A percentile compares a stretch with the other conserved stretches of the same genome.
These are phyloP conservation scores for Aristolochia californica DNA, from an alignment of 164 flowering plant genomes.

Conservation along the genomic window DNA sequence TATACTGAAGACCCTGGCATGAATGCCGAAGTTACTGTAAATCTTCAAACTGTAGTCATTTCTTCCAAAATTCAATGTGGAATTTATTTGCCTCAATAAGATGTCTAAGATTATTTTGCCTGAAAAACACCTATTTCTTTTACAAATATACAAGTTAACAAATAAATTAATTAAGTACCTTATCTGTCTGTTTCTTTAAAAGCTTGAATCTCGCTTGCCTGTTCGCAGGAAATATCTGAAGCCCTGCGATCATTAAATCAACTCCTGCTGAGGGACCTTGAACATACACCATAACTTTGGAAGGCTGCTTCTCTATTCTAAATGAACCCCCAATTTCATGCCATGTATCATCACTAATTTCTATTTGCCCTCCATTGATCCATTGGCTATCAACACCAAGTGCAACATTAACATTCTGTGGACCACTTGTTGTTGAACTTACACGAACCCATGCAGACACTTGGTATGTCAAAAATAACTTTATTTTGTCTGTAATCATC, in stretches of 20 bases:
- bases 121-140: too few relatives aligned
- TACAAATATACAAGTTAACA: too few relatives aligned
- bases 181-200: slow-evolving; percentile 52
- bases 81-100: too few relatives aligned
- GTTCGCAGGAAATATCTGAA: slow-evolving; percentile 81
- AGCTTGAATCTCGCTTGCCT: slow-evolving; percentile 55
- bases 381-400: slow-evolving; percentile 78
- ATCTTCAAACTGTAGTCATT: too few relatives aligned
- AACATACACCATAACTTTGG: slow-evolving; percentile 73
- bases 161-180: slow-evolving; percentile 38
- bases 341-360: slow-evolving; percentile 60
- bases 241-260: slow-evolving; percentile 83
- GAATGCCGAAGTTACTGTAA: too few relatives aligned
- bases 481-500: slow-evolving; percentile 74
- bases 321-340: slow-evolving; percentile 92
- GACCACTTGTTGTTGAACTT: slow-evolving; percentile 38
- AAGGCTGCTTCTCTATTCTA: slow-evolving; percentile 80
- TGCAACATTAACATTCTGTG: slow-evolving; percentile 80
- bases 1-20: too few relatives aligned
- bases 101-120: too few relatives aligned
- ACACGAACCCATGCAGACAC: slow-evolving; percentile 87
- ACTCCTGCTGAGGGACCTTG: slow-evolving; percentile 95
- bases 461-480: slow-evolving; percentile 80
- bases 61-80: too few relatives aligned
- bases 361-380: slow-evolving; percentile 93